Evolutionary conservation across 495 filamentous ascomycete species (phyloP).

Genomic region (Elaphomyces granulatus): DNA sequence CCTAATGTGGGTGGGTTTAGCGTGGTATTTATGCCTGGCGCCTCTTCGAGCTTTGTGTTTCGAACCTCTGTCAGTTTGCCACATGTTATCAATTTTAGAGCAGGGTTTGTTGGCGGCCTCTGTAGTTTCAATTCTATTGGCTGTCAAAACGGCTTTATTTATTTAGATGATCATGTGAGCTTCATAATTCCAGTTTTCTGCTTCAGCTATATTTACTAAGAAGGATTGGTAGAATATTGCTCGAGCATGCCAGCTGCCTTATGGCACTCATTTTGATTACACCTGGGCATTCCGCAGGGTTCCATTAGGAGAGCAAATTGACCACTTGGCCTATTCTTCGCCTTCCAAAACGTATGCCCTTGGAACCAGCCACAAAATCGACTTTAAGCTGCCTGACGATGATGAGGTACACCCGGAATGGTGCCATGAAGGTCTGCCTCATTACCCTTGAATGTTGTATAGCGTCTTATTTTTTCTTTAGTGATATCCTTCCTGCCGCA

Average conservation of each 20-base stretch:
- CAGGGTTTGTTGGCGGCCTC: slow-evolving; percentile 47
- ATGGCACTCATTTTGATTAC: slow-evolving; percentile 48
- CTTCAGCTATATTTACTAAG: slow-evolving; percentile 7
- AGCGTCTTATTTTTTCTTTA: slow-evolving; percentile 7
- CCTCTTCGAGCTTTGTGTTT: slow-evolving; percentile 63
- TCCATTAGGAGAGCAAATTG: slow-evolving; percentile 54
- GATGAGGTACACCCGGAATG: slow-evolving; percentile 73
- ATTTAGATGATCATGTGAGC: slow-evolving; percentile 42
- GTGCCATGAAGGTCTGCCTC: slow-evolving; percentile 49
- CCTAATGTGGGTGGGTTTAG: slow-evolving; percentile 58
- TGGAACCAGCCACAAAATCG: slow-evolving; percentile 46
- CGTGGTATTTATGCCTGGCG: slow-evolving; percentile 66
- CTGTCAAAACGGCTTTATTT: slow-evolving; percentile 72
- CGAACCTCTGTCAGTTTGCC: slow-evolving; percentile 62
- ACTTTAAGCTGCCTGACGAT: slow-evolving; percentile 70
- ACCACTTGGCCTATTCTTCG: slow-evolving; percentile 59
- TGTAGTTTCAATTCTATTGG: slow-evolving; percentile 55
- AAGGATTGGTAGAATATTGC: slow-evolving; percentile 37
- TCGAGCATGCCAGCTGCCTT: slow-evolving; percentile 51
- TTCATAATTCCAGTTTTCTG: background rate
- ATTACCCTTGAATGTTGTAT: too few species aligned
- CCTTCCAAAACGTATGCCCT: slow-evolving; percentile 62
- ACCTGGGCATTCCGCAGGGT: slow-evolving; percentile 57
- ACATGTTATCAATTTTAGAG: slow-evolving; percentile 54
- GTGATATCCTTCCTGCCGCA: slow-evolving; percentile 49